Evolutionary conservation across 2,329 filamentous ascomycete genomes (phyloP), one percentile per base, ranked within the genome.

Genomic region (Seiridium unicorne): DNA sequence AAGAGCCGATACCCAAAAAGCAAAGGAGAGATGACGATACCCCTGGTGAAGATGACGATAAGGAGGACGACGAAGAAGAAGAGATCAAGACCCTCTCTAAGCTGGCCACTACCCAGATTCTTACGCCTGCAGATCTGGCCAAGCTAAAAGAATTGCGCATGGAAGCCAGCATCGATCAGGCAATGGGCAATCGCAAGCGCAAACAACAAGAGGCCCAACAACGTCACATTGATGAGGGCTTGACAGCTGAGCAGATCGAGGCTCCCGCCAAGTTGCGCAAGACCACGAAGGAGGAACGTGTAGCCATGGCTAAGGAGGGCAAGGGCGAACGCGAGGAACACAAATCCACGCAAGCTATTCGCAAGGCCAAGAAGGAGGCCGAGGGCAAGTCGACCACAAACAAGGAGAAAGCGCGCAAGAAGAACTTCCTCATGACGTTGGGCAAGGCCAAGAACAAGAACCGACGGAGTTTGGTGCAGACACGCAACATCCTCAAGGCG

Each of bases 371-470:
- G 83, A 96, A 96, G 84, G 87, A 89, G 69, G 84, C 87, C 2
- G 86, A 93, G 77, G 95, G 95, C 70, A 98, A 98, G 87, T 96
- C 91, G 73, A 93, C 92, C 44, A 98, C 94, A 66, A 99, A 99
- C 78, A 91, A 91, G 79, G 95, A 99, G 81, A 99, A 99, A 86
- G 87, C 91, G 47, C 83, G 94, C 67, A 92, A 92, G 84, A 99
- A 99, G 90, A 99, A 99, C 76, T 96, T 99, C 78, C 74, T 99
- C 69, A 99, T 99, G 95, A 98, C 94, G 44, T 78, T 99, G 62
- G 92, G 94, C 61, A 98, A 99, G 82, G 95, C 95, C 9, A 96
- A 95, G 83, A 86, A 84, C 66, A 99, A 98, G 83, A 90, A 95
- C 71, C 97, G 97, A 88, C 85, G 93, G 71, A 97, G 92, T 84